Evolutionary conservation across 768 basidiomycete genomes (phyloP), one percentile per base, ranked within the genome.

Genomic region (Tremella fuciformis): DNA sequence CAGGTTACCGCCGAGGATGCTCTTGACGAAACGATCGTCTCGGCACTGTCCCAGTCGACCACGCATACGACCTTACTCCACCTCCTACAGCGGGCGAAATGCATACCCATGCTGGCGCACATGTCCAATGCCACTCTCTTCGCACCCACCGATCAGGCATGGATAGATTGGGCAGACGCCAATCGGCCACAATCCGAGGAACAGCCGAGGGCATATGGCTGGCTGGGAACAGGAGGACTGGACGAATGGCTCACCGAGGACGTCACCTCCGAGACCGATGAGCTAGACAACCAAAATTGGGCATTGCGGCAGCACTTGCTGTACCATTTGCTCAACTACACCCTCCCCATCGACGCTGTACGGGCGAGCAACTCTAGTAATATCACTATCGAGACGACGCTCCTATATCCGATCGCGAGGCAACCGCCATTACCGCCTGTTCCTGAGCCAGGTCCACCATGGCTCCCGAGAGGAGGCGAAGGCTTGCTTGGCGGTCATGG

Each of bases 111-210:
- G 6, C 82, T 99, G 63, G 96, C 94, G 76, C 84, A 81, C 64
- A 85, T 99, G 64, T 85, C 88, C 58, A 84, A 81, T 40, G 83
- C 83, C 73, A 96, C 96, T 24, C 76, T 99, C 48, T 98, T 97
- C 70, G 96, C 96, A 1, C 96, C 96, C 1, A 96, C 90, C 18
- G 93, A 99, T 78, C 86, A 90, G 58, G 96, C 96, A 1, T 76
- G 75, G 75, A 58, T 63, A 18, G 49, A 59, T 8, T 76, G 75
- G 75, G 70, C 66, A 11, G 62, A 63, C 13, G 40, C 50, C 22
- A 55, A 70, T 57, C 50, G 37, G 18, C 65, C 67, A 13, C 40
- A 56, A 13, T 11, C 22, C 15, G 37, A 52, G 8, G 53, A 50
- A n/a, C 4, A 25, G 40, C 2, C 8, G 9, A 22, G 22, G 13